Evolutionary conservation across 495 filamentous ascomycete genomes (phyloP), one percentile per base, ranked within the genome.

Genomic region (Penicillium soppii): DNA sequence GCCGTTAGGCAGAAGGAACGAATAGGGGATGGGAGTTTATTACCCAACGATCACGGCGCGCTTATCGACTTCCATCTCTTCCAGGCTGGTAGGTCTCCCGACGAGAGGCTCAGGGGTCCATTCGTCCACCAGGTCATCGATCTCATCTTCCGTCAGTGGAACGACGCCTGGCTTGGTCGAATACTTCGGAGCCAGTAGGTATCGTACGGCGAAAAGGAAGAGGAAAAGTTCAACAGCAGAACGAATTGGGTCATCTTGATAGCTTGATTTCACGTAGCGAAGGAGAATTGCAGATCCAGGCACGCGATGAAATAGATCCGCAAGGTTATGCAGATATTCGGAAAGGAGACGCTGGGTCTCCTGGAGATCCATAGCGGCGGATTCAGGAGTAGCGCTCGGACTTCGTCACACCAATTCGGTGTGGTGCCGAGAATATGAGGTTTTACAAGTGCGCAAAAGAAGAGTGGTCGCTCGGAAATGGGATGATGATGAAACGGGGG

Each of bases 21-120:
- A n/a, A 29, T 23, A 4, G 42, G 50, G 37, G 8, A 27, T 22
- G 17, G 46, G 8, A 9, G 38, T 1, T 43, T 43, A 71, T 62
- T 82, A 95, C 90, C 92, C 92, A 44, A 92, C 83, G 65, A 97
- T 86, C 5, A 97, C 79, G 0, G 92, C 87, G 12, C 89, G 68
- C 69, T 85, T 95, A 55, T 97, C 92, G 50, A 86, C 81, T 65
- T 96, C 92, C 44, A 79, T 72, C 61, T 88, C 84, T 66, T 97
- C 92, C 38, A 92, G 74, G 1, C 78, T 57, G 12, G 86, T 90
- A 19, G 81, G 82, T 7, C 77, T 70, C 7, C 86, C 80, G 16
- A 96, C 91, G 12, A 99, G 77, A 4, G 94, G 91, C 67, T 99
- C 94, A 0, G 94, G 94, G 2, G 83, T 89, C 94, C 94, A 99